Evolutionary conservation across 768 basidiomycete species (phyloP), one percentile per base, ranked within the genome.

Genomic region (Obba rivulosa): DNA sequence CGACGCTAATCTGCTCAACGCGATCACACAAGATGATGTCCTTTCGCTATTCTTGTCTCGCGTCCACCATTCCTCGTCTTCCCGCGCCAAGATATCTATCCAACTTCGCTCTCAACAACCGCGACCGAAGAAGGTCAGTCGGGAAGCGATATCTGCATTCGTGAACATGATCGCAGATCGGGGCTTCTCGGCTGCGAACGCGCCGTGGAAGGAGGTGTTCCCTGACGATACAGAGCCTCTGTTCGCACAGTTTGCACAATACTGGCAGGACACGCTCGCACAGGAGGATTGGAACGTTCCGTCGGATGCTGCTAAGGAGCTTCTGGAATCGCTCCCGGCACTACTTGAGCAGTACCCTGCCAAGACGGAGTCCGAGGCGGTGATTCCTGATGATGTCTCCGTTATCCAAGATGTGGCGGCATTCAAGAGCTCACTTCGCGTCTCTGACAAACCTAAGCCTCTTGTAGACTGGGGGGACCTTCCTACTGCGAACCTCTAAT

Each of bases 41-140:
- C 54, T 90, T 21, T 60, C 73, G 8, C 68, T 96, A 42, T 92
- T 92, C 76, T 66, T 76, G 36, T 68, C 72, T 14, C 76, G 77
- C 46, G 79, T 91, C 43, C 83, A 91, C 60, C 85, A 84, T 4
- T 77, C 73, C 0, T 88, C 89, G 0, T 53, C 69, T 23, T 76
- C 71, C 2, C 83, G 94, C 34, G 74, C 86, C 13, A 98, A 98
- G 67, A 69, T 92, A 44, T 92, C 93, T 1, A 73, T 90, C 41
- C 95, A 94, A 54, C 72, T 89, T 67, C 71, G 74, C 39, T 91
- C 90, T 10, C 83, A 82, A 59, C 85, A 79, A 63, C 76, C 78
- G 16, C 76, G 66, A 8, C 69, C 71, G 3, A 75, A 74, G 59
- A 80, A 74, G 53, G 75, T 92, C 62, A 88, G 87, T 59, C 60